Conservation (phyloP, 495 filamentous ascomycete genomes). For the Hyaloscypha bicolor region DNA sequence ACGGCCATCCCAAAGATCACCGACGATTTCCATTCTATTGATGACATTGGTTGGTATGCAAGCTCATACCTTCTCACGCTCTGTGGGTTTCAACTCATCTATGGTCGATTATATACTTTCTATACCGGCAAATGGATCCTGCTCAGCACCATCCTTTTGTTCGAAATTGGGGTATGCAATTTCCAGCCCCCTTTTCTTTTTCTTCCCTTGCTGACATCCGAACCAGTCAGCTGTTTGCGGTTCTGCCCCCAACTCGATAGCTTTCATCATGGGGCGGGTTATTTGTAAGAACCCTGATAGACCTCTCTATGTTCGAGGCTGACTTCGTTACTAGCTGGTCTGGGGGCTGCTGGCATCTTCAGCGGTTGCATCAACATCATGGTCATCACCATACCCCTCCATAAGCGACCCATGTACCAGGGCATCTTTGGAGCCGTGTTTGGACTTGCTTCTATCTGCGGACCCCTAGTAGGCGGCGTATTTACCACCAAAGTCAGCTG, state of each 20-base stretch:
- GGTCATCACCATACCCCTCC: conserved; percentile 43
- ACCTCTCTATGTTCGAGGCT: not conserved
- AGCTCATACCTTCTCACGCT: conserved; percentile 55
- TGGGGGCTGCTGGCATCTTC: conserved; percentile 51
- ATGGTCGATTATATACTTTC: conserved; percentile 36
- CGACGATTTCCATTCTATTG: conserved; percentile 47
- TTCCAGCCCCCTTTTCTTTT: not conserved
- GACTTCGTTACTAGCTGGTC: conserved; percentile 41
- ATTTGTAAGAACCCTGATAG: conserved; percentile 33
- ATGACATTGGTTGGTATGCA: conserved; percentile 60
- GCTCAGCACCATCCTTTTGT: conserved; percentile 39
- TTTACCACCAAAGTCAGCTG: conserved; percentile 65
- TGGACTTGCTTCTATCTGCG: conserved; percentile 37
- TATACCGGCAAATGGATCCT: conserved; percentile 47
- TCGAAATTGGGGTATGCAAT: conserved; percentile 48
- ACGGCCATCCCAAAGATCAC: conserved; percentile 57
- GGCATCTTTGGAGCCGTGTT: conserved; percentile 49
- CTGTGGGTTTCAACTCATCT: conserved; percentile 49
- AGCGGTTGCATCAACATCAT: conserved; percentile 47
- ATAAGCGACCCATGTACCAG: conserved; percentile 49
- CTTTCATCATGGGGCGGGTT: conserved; percentile 60
- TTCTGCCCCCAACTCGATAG: conserved; percentile 54
- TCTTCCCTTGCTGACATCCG: not conserved
- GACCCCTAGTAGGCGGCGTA: conserved; percentile 63
- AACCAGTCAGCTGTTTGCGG: conserved; percentile 53